Evolutionary conservation across 1,284 basidiomycete genomes (phyloP).

Genomic region (Boletellus sp.): DNA sequence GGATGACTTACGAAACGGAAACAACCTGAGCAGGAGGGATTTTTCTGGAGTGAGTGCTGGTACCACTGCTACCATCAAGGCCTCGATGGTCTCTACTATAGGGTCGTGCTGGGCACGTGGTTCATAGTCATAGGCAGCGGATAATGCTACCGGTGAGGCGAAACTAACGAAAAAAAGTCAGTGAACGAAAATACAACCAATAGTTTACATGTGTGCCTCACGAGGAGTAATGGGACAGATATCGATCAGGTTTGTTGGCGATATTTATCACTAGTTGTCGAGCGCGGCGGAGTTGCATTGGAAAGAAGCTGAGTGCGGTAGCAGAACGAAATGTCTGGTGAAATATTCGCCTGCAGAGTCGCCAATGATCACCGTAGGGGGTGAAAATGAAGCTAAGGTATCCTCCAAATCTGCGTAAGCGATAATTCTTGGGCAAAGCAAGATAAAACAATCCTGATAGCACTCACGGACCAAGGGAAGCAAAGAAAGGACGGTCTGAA

Average conservation of each 20-base stretch:
- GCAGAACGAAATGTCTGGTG: conserved; percentile 9
- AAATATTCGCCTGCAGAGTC: conserved; percentile 10
- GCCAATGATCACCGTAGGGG: conserved; percentile 11
- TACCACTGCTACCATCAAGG: not conserved
- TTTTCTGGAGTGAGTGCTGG: conserved; percentile 3
- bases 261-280: conserved; percentile 10
- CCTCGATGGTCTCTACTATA: not conserved
- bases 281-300: conserved; percentile 12
- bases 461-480: conserved; percentile 11
- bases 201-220: not conserved
- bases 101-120: conserved; percentile 10
- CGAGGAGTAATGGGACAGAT: conserved; percentile 3
- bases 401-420: conserved; percentile 3
- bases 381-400: conserved; percentile 4
- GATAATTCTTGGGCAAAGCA: too few species aligned
- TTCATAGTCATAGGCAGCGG: conserved; percentile 18
- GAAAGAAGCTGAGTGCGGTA: conserved; percentile 2
- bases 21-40: conserved; percentile 10
- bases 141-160: conserved; percentile 3
- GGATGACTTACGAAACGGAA: conserved; percentile 18
- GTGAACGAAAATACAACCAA: not conserved
- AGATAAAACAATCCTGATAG: not conserved
- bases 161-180: conserved; percentile 2
- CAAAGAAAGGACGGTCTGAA: conserved; percentile 13
- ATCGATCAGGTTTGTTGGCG: conserved; percentile 6